These are phyloP conservation scores for Aspergillus homomorphus DNA, from an alignment of 495 filamentous ascomycete species.

Conservation along the genomic window DNA sequence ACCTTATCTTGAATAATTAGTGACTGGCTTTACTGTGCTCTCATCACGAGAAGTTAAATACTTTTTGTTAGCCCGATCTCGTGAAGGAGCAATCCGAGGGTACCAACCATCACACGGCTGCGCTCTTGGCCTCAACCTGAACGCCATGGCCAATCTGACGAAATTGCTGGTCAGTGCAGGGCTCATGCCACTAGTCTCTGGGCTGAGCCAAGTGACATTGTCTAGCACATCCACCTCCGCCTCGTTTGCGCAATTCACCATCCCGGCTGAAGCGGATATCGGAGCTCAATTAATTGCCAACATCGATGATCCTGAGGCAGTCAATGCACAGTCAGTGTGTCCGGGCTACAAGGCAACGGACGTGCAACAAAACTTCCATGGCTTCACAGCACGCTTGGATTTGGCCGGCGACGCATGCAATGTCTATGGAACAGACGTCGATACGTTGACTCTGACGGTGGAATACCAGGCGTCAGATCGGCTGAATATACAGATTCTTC, in stretches of 20 bases:
- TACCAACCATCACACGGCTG: conserved; percentile 3
- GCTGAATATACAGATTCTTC: conserved; percentile 53
- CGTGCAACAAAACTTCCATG: conserved; percentile 41
- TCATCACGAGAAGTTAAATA: not conserved
- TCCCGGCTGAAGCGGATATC: conserved; percentile 54
- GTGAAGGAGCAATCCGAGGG: not conserved
- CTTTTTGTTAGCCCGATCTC: conserved; percentile 1
- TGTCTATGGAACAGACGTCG: conserved; percentile 60
- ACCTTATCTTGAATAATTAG: not conserved
- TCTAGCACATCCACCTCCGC: conserved; percentile 15
- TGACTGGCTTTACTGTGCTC: not conserved
- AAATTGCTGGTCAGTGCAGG: conserved; percentile 26
- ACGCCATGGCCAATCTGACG: conserved; percentile 30
- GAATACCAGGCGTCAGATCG: conserved; percentile 56
- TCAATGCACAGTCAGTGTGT: conserved; percentile 66
- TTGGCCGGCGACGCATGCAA: conserved; percentile 59
- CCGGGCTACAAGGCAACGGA: conserved; percentile 59
- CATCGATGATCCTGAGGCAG: conserved; percentile 66
- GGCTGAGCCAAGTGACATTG: conserved; percentile 19
- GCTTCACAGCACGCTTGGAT: conserved; percentile 51
- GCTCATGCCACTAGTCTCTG: conserved; percentile 30
- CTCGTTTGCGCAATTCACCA: conserved; percentile 44
- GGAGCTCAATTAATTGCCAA: conserved; percentile 63
- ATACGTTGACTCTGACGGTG: conserved; percentile 52
- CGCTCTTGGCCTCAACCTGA: not conserved